These are phyloP conservation scores for Torulaspora franciscae DNA, from an alignment of 805 yeast species.

Conservation along the genomic window DNA sequence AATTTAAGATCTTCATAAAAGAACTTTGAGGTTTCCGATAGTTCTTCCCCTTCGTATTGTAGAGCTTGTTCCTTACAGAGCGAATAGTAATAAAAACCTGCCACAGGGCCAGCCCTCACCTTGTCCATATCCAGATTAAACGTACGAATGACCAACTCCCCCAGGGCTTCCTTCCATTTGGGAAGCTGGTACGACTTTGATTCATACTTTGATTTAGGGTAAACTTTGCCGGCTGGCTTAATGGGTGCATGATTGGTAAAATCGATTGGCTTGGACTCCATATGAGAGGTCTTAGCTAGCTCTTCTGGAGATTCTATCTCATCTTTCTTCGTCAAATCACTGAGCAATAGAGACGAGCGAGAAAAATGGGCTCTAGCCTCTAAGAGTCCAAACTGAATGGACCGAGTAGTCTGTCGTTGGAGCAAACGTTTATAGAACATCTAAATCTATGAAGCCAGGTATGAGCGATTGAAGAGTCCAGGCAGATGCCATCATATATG, in stretches of 20 bases:
- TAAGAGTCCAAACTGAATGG: constrained; percentile 1
- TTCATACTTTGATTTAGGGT: constrained; percentile 40
- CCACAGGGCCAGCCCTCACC: constrained; percentile 88
- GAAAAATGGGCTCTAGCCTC: constrained; percentile 4
- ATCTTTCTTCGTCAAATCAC: constrained; percentile 3
- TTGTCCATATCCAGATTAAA: constrained; percentile 87
- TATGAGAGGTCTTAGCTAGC: constrained; percentile 23
- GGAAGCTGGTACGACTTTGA: constrained; percentile 40
- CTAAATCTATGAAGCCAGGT: neutral
- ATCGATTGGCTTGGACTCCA: constrained; percentile 21
- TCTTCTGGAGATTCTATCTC: constrained; percentile 27
- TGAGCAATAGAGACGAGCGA: constrained; percentile 5
- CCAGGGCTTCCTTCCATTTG: constrained; percentile 51
- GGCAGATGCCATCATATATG: neutral
- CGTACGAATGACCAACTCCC: constrained; percentile 54
- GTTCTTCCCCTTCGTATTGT: constrained; percentile 66
- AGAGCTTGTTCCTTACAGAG: constrained; percentile 83
- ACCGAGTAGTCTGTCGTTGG: constrained; percentile 4
- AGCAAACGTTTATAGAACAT: constrained; percentile 5
- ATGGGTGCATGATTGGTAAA: constrained; percentile 33
- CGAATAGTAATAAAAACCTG: constrained; percentile 82
- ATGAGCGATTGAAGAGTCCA: neutral
- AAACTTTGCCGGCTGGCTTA: constrained; percentile 33
- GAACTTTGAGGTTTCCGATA: constrained; percentile 69
- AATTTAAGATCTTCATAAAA: constrained; percentile 80